Base-by-base conservation (phyloP, 768 basidiomycete species). In the Russula sp. region DNA sequence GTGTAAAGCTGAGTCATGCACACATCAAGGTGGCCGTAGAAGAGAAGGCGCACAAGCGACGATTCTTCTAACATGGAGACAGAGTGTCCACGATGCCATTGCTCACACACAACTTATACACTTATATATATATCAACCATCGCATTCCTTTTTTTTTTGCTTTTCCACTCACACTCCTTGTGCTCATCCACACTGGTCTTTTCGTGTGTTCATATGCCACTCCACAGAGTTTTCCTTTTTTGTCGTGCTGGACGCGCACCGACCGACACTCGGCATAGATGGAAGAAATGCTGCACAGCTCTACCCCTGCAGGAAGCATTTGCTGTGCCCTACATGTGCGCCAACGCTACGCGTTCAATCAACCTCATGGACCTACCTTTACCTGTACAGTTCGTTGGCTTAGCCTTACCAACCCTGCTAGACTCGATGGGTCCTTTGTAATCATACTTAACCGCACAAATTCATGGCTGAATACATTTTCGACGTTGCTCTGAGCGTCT, bases 21-120 rank as follows among this genome's bases (percentile, higher is more conserved):
- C 92, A 94, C 73, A 83, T 87, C 70, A 87, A 86, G 76, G 84
- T 91, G 53, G 72, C 78, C 47, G 76, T 82, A 42, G 87, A 91
- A 60, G 91, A 91, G 72, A 92, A 84, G 75, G 71, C 81, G 72
- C 73, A 74, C 64, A 92, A 88, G 77, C 81, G 82, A 71, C 80
- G 82, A 68, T 89, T 93, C 74, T 93, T 92, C 70, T 90, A 78
- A 70, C 41, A 48, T 43, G 56, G 42, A 49, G 47, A 38, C 11
- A 32, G 36, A 14, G 3, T 42, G 38, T 38, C 22, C 29, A 20
- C 10, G 43, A 35, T 29, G 11, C 36, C 20, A 51, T 48, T 7
- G 48, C 58, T 58, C 36, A 51, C 20, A 45, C 51, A 49, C n/a
- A 29, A 29, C 41, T 34, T 43, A 59, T 48, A 56, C 48, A 55